Conservation (phyloP, 139 green algal genomes). For the Micromonas pusilla region DNA sequence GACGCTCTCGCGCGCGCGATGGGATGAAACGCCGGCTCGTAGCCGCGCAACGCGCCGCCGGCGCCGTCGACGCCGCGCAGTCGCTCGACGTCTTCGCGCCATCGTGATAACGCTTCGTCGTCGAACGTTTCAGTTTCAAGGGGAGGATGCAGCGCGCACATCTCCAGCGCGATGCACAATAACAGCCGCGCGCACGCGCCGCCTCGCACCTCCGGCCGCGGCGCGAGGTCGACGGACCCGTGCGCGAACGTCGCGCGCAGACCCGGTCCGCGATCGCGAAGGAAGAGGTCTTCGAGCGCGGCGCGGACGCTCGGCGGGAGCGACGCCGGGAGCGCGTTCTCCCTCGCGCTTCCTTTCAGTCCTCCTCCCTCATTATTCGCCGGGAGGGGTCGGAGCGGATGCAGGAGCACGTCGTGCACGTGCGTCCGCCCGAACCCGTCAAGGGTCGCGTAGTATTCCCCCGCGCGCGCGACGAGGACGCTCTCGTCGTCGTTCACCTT, state of each 20-base stretch:
- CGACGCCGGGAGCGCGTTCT: background rate
- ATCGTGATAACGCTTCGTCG: no score
- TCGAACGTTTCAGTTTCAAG: background rate
- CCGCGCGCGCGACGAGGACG: background rate
- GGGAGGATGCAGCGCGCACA: no score
- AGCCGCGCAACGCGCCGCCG: no score
- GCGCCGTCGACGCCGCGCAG: no score
- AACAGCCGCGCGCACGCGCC: background rate
- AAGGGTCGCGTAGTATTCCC: background rate
- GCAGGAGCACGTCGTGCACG: conserved; percentile 1
- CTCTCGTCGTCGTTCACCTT: background rate
- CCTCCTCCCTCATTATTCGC: background rate
- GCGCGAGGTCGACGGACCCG: background rate
- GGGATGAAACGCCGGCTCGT: no score
- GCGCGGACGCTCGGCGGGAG: background rate
- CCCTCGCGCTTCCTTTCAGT: background rate
- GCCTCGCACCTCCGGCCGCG: no score
- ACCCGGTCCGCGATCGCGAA: background rate
- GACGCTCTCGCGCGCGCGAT: no score
- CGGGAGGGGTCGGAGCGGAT: no score
- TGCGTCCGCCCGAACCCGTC: background rate
- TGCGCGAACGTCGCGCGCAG: background rate
- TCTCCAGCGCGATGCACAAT: background rate
- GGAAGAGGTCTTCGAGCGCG: background rate
- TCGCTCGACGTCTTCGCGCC: no score